Evolutionary conservation across 164 flowering plant species (phyloP), one percentile per base, ranked within the genome.

Genomic region (Stephania yunnanensis): DNA sequence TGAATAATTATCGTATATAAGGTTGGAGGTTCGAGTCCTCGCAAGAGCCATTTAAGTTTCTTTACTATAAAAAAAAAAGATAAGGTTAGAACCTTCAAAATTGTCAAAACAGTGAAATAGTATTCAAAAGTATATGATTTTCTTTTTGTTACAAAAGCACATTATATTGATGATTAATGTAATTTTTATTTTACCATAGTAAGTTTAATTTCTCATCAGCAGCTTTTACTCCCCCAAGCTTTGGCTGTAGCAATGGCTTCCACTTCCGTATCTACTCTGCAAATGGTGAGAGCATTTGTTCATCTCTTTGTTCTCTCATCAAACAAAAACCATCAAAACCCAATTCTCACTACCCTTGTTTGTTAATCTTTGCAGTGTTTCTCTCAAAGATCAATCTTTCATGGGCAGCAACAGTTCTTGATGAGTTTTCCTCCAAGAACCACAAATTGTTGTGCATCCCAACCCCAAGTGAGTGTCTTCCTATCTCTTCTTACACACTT

Each of bases 181-280:
- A 36, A 36, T 36, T 36, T 36, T 36, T 36, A 36, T 36, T 36
- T 36, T 36, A 36, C 42, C 2, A 36, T 0, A 36, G 42, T 36
- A 36, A 36, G 42, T 36, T 36, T 36, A 36, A 36, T 36, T 36
- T 36, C 42, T 36, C 1, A 36, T 36, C 42, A 36, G 4, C 42
- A 4, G 42, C 4, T 36, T 36, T 36, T 36, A 2, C 42, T 36
- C 42, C 42, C 42, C 42, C 55, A 50, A 9, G 10, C 55, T 50
- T 13, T 50, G 55, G 12, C 15, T 9, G 12, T 50, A 58, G 64
- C 71, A 13, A 36, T 68, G 71, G 71, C 71, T 68, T 68, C 71
- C 12, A 9, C 71, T 45, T n/a, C 42, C n/a, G 42, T 45, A 17
- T 46, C 45, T 6, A 6, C 42, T 68, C 46, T 13, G 71, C 46